Conservation (phyloP, 148 eudicot species). For the Vaccinium macrocarpon region DNA sequence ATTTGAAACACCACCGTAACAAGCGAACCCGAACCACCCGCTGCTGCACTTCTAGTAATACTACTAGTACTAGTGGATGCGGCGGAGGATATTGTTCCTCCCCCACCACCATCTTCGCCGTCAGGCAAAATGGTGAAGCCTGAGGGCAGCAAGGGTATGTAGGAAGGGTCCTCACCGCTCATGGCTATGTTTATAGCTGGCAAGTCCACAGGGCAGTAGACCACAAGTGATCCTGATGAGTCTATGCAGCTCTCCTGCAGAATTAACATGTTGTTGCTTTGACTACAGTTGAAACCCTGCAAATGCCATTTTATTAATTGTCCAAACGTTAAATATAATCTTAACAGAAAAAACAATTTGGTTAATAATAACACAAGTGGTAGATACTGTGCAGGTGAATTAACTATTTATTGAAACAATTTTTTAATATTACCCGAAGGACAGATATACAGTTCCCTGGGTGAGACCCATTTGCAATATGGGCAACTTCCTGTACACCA, state of each 20-base stretch:
- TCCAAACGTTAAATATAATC: neutral
- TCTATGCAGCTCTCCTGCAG: conserved; percentile 58
- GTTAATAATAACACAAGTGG: neutral
- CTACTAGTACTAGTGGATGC: conserved; percentile 33
- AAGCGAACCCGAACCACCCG: conserved; percentile 35
- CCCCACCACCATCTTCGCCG: conserved; percentile 7
- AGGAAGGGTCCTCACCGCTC: conserved; percentile 50
- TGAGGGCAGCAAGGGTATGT: conserved; percentile 44
- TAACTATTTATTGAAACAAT: neutral
- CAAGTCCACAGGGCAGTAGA: conserved; percentile 46
- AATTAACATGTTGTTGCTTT: conserved; percentile 43
- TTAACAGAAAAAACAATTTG: neutral
- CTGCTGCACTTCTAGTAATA: neutral
- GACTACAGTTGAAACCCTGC: conserved; percentile 41
- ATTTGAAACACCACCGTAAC: conserved; percentile 49
- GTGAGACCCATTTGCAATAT: conserved; percentile 55
- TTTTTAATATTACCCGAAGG: conserved; percentile 32
- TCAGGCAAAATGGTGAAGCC: conserved; percentile 48
- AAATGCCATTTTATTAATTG: neutral
- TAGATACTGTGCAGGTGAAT: neutral
- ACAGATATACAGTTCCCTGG: conserved; percentile 56
- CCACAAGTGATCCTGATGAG: conserved; percentile 38
- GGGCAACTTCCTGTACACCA: conserved; percentile 51
- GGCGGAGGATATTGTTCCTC: neutral
- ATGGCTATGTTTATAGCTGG: conserved; percentile 40